Percentiles rank a stretch among this genome's conserved stretches.
Evolutionary conservation across 169 alveolate genomes (phyloP).

Genomic region (Eimeria sp.): DNA sequence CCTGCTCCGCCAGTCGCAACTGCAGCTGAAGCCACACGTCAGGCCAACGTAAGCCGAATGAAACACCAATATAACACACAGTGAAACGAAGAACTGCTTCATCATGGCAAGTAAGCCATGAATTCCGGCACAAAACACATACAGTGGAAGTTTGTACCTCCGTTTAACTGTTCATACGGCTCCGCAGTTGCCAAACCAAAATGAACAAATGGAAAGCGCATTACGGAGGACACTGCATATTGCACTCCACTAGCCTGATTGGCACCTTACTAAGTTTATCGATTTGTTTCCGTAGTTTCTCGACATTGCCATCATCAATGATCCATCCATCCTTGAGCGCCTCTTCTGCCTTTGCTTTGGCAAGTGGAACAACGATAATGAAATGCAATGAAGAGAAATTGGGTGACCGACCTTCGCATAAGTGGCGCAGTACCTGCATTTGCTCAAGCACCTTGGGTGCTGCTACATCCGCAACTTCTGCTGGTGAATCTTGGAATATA

Average conservation of each 20-base stretch:
- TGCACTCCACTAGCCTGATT: not conserved
- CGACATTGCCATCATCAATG: not conserved
- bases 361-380: slow-evolving; percentile 15
- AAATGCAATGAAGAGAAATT: not conserved
- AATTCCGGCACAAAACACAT: not conserved
- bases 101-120: not conserved
- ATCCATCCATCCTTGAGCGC: slow-evolving; percentile 45
- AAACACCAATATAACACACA: not conserved
- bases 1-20: not conserved
- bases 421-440: slow-evolving; percentile 20
- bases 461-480: not conserved
- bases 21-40: not conserved
- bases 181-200: not conserved
- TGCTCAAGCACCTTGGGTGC: slow-evolving; percentile 22
- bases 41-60: not conserved
- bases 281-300: slow-evolving; percentile 4
- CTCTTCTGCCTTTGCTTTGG: slow-evolving; percentile 14
- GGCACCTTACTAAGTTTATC: slow-evolving; percentile 33
- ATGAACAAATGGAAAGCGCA: not conserved
- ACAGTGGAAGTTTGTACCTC: not conserved
- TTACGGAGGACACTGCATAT: not conserved
- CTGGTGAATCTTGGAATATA: slow-evolving; percentile 2
- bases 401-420: slow-evolving; percentile 42
- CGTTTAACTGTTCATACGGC: not conserved
- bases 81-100: not conserved